Base-by-base conservation (phyloP, 2,329 filamentous ascomycete genomes). In the Venturia aucupariae region DNA sequence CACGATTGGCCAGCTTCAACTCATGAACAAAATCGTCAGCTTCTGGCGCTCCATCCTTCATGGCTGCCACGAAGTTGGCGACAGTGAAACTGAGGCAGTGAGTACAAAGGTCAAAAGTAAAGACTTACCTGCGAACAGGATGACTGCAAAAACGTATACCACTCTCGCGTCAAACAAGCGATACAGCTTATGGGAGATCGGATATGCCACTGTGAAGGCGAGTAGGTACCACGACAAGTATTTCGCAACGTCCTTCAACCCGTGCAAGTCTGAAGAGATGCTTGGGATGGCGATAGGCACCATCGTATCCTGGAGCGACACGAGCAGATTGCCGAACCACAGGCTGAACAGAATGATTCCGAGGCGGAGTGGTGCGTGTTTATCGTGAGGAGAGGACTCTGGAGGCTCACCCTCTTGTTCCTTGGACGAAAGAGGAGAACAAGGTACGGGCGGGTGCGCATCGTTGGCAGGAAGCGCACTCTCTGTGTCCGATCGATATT, bases 261-360 rank as follows among this genome's bases (percentile, higher is more conserved):
- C 59, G 17, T 15, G 59, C 17, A 60, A 22, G 17, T 60, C 59
- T 10, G 32, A 38, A 38, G 59, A 41, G 24, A 60, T 39, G 22
- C 19, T 38, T 24, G 57, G 57, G 24, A 60, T 41, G 5, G 57
- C 57, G 27, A 44, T 42, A 22, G 57, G 57, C 4, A 44, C 39
- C 57, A 60, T 60, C 7, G 17, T 41, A 10, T 60, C 57, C 13
- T 41, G 57, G 19, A 60, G 35, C 6, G 35, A 19, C 11, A 60
- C 57, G 15, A 60, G 57, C 22, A 60, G 6, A 42, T 44, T 41
- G 11, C 57, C 57, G n/a, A 60, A 60, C 57, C 57, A 60, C 35
- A 60, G 22, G 35, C 35, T 55, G 27, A 55, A 55, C 10, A 55
- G 27, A 32, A 55, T 19, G 11, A 55, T 55, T 5, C 51, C 51